A percentile compares a stretch with the other conserved stretches of the same genome.
phyloP scores from a whole-genome alignment of 1,139 yeast species.

The Petasospora rhodanensis region DNA sequence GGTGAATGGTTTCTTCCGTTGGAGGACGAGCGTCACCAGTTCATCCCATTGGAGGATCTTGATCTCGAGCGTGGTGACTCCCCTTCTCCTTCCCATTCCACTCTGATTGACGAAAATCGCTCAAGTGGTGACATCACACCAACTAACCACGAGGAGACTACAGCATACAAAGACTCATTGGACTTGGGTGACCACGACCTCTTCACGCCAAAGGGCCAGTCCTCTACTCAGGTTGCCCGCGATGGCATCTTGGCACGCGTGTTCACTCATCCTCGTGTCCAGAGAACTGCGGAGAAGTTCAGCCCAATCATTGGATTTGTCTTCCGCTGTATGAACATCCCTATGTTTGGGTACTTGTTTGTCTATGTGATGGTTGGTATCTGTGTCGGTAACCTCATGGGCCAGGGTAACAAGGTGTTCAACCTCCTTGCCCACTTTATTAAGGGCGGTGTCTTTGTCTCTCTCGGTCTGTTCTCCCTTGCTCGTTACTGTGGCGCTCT shows the following conservation, averaged over 20 bases:
- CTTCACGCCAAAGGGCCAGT: conserved; percentile 7
- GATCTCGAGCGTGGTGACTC: conserved; percentile 19
- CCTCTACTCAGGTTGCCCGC: conserved; percentile 16
- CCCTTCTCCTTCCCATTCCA: conserved; percentile 16
- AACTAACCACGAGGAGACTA: no score
- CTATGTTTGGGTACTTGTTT: conserved; percentile 56
- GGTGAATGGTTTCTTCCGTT: conserved; percentile 22
- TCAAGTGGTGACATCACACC: no score
- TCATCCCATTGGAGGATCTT: conserved; percentile 26
- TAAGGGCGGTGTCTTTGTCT: conserved; percentile 87
- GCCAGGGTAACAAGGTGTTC: conserved; percentile 62
- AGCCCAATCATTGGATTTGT: conserved; percentile 36
- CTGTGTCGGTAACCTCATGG: conserved; percentile 68
- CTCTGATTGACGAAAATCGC: conserved; percentile 19
- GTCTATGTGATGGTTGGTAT: conserved; percentile 69
- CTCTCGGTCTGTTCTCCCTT: conserved; percentile 69
- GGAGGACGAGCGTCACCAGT: conserved; percentile 28
- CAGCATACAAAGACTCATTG: conserved; percentile 18
- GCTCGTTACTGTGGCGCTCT: conserved; percentile 87
- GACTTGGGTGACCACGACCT: conserved; percentile 15
- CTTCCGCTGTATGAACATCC: conserved; percentile 58
- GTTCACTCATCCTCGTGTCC: conserved; percentile 30
- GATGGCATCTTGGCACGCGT: conserved; percentile 31
- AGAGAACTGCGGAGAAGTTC: conserved; percentile 31
- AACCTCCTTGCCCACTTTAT: conserved; percentile 91